Evolutionary conservation across 2,329 filamentous ascomycete genomes (phyloP).

Genomic region (Cercospora canescens): DNA sequence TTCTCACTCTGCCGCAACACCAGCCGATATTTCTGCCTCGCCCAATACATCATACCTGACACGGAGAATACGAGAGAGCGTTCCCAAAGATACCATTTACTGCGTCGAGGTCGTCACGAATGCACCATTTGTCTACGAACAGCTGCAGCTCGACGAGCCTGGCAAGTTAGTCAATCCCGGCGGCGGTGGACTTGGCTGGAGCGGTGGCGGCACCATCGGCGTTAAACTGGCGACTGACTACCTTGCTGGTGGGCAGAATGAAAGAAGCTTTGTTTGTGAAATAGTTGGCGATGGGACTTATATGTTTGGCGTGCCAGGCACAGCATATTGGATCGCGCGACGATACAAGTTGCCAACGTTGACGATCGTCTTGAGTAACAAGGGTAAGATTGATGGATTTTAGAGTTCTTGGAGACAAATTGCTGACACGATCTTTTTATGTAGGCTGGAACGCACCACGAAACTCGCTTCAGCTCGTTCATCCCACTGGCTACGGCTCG

Average conservation of each 20-base stretch:
- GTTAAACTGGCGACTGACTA: conserved; percentile 69
- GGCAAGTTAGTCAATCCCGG: conserved; percentile 81
- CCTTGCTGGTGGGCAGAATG: conserved; percentile 49
- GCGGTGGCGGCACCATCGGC: conserved; percentile 71
- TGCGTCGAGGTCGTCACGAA: conserved; percentile 78
- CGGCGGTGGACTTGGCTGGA: conserved; percentile 81
- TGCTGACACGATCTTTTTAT: neutral
- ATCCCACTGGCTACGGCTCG: conserved; percentile 63
- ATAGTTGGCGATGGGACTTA: conserved; percentile 69
- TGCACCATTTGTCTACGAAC: conserved; percentile 66
- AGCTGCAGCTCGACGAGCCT: conserved; percentile 66
- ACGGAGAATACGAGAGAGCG: conserved; percentile 54
- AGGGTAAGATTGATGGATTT: no score
- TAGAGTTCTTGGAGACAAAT: no score
- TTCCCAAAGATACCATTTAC: conserved; percentile 69
- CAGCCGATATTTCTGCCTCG: conserved; percentile 59
- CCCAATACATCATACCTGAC: conserved; percentile 49
- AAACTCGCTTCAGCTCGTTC: conserved; percentile 62
- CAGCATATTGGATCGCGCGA: conserved; percentile 68
- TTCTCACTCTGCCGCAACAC: conserved; percentile 59
- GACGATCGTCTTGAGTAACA: conserved; percentile 69
- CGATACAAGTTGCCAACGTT: conserved; percentile 66
- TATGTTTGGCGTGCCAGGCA: conserved; percentile 64
- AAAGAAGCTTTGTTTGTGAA: conserved; percentile 62
- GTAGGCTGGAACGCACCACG: conserved; percentile 66